Percentiles rank a stretch among this genome's conserved stretches.
Evolutionary conservation across 805 yeast species (phyloP).

Genomic region (Saturnispora saitoi): DNA sequence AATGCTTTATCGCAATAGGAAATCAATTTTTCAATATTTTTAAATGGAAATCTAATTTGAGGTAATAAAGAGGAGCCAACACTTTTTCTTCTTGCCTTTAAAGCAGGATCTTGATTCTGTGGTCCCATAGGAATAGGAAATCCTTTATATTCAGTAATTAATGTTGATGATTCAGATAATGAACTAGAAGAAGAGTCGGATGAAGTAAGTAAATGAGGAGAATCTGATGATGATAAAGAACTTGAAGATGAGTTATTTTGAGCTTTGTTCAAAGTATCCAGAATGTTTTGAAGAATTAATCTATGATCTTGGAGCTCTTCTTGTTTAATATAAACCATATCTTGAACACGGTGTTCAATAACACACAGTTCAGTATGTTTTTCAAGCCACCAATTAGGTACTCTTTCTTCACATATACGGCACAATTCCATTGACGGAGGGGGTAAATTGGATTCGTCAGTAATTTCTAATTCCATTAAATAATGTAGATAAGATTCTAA

Average conservation of each 20-base stretch:
- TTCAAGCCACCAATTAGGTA: conserved; percentile 97
- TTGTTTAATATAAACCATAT: conserved; percentile 64
- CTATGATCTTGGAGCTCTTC: conserved; percentile 71
- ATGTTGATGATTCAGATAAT: conserved; percentile 11
- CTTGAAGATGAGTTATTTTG: conserved; percentile 11
- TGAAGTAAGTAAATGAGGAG: conserved; percentile 18
- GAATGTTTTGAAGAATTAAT: conserved; percentile 36
- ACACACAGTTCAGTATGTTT: conserved; percentile 82
- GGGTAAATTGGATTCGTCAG: conserved; percentile 59
- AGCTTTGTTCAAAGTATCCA: conserved; percentile 30
- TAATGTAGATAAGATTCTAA: conserved; percentile 64
- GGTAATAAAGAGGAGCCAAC: conserved; percentile 33
- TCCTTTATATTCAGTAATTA: conserved; percentile 48
- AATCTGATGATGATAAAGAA: conserved; percentile 17
- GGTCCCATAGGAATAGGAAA: conserved; percentile 33
- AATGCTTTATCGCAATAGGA: conserved; percentile 72
- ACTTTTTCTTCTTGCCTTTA: conserved; percentile 29
- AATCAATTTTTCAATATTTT: conserved; percentile 45
- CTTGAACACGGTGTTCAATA: conserved; percentile 75
- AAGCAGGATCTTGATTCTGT: conserved; percentile 4
- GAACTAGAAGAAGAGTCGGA: conserved; percentile 11
- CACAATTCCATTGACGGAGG: conserved; percentile 79
- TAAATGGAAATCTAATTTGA: conserved; percentile 49
- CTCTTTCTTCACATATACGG: conserved; percentile 80
- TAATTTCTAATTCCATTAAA: conserved; percentile 54